Evolutionary conservation across 2,329 filamentous ascomycete genomes (phyloP), one percentile per base, ranked within the genome.

Genomic region (Hymenotorrendiella dingleyae): DNA sequence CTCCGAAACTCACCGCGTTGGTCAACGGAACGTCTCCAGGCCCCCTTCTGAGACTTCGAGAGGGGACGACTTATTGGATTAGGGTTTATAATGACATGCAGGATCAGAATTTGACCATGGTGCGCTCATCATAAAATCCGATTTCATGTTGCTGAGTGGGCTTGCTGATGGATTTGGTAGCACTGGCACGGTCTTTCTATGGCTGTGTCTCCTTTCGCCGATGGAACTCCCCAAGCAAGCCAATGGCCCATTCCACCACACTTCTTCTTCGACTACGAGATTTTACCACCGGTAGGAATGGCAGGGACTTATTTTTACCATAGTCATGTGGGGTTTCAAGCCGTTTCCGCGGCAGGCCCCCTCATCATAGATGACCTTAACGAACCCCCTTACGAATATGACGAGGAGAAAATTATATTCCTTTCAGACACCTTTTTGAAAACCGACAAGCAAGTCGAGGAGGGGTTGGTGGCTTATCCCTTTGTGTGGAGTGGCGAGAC

Each of bases 401-500:
- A 84, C 42, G 79, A 74, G 2, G 81, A 85, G 21, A 66, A 72
- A 0, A 68, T 76, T 2, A 43, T 84, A 2, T 57, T 69, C 9
- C 59, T 82, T 2, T 65, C 68, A 4, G 81, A 85, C 49, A 72
- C 74, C 50, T 84, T 76, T 58, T 66, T 65, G 24, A 69, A 72
- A 38, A 68, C 69, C 1, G 78, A 84, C 47, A 44, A 65, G 0
- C 56, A 60, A 0, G 72, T 85, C 22, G 69, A 73, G 42, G 45
- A 63, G 0, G 76, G 72, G 0, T 63, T 84, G 1, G 52, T 59
- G 0, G 64, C 63, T 1, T 61, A 59, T 2, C 73, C 75, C 0
- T 76, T 81, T 46, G 56, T 58, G 7, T 84, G 76, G 74, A 68
- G 70, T 2, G 80, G 79, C 1, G 80, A 84, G 43, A 71, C 74